A percentile compares a stretch with the other conserved stretches of the same genome.
Conservation (phyloP, 768 basidiomycete genomes). For the Gymnopilus junonius region DNA sequence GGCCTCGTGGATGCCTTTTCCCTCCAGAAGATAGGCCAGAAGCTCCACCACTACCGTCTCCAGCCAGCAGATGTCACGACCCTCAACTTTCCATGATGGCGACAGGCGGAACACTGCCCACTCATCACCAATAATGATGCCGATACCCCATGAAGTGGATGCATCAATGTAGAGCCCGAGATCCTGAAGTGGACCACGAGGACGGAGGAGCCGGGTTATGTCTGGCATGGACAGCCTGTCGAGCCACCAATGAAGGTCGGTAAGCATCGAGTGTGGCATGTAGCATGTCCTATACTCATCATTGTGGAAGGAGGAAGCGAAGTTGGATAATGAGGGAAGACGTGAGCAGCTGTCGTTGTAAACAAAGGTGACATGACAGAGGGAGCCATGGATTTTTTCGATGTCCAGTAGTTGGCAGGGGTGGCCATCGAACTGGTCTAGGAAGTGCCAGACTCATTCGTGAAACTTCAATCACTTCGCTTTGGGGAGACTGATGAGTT, state of each 20-base stretch:
- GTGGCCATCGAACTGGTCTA: slow-evolving; percentile 3
- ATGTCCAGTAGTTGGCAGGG: slow-evolving; percentile 23
- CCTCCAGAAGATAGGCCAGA: slow-evolving; percentile 21
- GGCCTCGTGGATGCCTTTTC: slow-evolving; percentile 5
- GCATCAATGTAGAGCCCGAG: slow-evolving; percentile 15
- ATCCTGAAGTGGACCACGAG: slow-evolving; percentile 14
- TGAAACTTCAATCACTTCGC: slow-evolving; percentile 34
- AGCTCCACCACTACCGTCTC: slow-evolving; percentile 29
- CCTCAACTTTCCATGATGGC: slow-evolving; percentile 16
- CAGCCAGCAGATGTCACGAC: slow-evolving; percentile 31
- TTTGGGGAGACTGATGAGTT: slow-evolving; percentile 32
- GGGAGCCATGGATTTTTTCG: slow-evolving; percentile 32
- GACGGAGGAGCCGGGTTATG: slow-evolving; percentile 12
- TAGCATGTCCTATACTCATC: slow-evolving; percentile 12
- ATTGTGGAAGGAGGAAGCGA: slow-evolving; percentile 23
- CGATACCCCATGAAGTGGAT: slow-evolving; percentile 18
- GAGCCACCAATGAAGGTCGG: slow-evolving; percentile 34
- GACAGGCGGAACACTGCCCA: slow-evolving; percentile 13
- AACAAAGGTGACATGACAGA: slow-evolving; percentile 36
- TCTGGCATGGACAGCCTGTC: background rate
- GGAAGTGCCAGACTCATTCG: slow-evolving; percentile 14
- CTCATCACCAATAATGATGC: background rate
- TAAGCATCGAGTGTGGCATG: slow-evolving; percentile 19
- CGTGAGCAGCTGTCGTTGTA: slow-evolving; percentile 21
- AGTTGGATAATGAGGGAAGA: slow-evolving; percentile 29